Evolutionary conservation across 1,284 basidiomycete species (phyloP), one percentile per base, ranked within the genome.

Genomic region (Trametes versicolor): DNA sequence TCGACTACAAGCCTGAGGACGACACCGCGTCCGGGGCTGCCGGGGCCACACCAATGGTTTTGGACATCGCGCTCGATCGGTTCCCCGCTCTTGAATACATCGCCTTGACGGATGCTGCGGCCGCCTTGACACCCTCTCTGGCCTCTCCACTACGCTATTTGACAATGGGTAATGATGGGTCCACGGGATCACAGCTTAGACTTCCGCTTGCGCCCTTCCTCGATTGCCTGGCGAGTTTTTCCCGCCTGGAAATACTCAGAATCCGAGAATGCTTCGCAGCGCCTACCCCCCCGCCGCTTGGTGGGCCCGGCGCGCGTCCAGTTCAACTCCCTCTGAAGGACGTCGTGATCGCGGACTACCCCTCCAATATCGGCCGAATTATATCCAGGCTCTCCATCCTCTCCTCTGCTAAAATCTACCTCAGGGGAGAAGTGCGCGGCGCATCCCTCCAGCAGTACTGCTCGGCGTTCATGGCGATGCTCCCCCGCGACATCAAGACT

Each of bases 351-450:
- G 82, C 92, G 92, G 77, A 92, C 92, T 47, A 88, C 85, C 54
- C 91, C 90, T 92, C 92, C 93, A 54, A 94, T 76, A 76, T 32
- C 29, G 8, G 8, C 29, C 29, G 8, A 8, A 32, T 32, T 8
- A 32, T 32, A 3, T 32, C 29, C 29, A 32, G 29, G 29, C 29
- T 32, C 29, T 3, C 29, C 29, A 8, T 32, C 29, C 29, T 8
- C 29, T 32, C 29, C 29, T 32, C 29, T 32, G 29, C 29, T 8
- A 32, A 32, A 8, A 8, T 32, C 29, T 4, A 32, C 29, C 29
- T 32, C 29, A 4, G 4, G 8, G 29, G 29, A 32, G 29, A 32
- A 32, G 3, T 32, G 29, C 29, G 8, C 3, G 29, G 29, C 29
- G 29, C 29, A 32, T 32, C 29, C 29, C 29, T 32, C 29, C 29